Base-by-base conservation (phyloP, 2,329 filamentous ascomycete genomes). In the Calonectria multiphialidica region DNA sequence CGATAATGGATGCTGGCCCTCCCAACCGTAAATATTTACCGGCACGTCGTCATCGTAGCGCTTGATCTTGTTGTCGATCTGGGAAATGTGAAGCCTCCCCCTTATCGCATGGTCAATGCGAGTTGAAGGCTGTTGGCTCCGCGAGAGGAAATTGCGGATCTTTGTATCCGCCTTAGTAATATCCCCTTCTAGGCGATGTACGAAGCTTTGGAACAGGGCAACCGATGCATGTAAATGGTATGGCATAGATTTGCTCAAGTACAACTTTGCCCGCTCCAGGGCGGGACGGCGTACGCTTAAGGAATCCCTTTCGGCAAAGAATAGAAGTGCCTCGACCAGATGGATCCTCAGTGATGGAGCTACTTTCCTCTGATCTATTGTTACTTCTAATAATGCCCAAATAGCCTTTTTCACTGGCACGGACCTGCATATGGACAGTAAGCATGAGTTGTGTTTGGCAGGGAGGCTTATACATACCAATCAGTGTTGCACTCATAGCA, bases 21-120 rank as follows among this genome's bases (percentile, higher is more conserved):
- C 71, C 82, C 82, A 83, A 2, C 71, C 70, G 50, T 83, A 83
- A 13, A 83, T 83, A 18, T 71, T 75, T 0, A 76, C 72, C 0
- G 80, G 73, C 2, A 83, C 78, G 16, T 81, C 81, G 0, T 70
- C 71, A 6, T 83, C 81, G 55, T 82, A 82, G 1, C 77, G 75
- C 23, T 81, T 78, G 3, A 83, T 82, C 64, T 82, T 83, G 47
- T 81, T 83, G 33, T 83, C 82, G 2, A 83, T 76, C 23, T 79
- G 77, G 0, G 82, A 82, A 1, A 83, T 81, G 33, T 83, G 82
- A 8, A 83, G 71, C 2, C 82, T 75, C 16, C 82, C 82, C 5
- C 71, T 71, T 0, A 83, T 21, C 0, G 81, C 80, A 2, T 82
- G 80, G 18, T 83, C 81, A 9, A 76, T 75, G 7, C 79, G 76